Conservation (phyloP, 257 asterid genomes). For the Phtheirospermum japonicum region DNA sequence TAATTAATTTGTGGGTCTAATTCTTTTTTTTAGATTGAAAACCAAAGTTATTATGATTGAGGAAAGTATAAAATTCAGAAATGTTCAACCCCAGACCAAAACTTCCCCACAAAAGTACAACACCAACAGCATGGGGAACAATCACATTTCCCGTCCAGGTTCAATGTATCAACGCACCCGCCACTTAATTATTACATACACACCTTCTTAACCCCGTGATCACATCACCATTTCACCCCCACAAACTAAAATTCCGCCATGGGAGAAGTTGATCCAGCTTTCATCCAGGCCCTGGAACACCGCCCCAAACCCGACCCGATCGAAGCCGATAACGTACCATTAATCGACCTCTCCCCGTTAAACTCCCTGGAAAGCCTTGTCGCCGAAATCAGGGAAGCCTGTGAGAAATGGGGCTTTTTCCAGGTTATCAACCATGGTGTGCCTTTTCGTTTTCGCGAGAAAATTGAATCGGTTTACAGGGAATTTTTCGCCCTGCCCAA, state of each 20-base stretch:
- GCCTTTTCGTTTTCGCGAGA: constrained; percentile 24
- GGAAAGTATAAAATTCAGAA: no score
- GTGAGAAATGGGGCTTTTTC: constrained; percentile 59
- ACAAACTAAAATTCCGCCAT: no score
- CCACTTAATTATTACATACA: neutral
- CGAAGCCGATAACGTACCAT: constrained; percentile 40
- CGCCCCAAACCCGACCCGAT: constrained; percentile 39
- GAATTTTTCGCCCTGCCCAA: constrained; percentile 36
- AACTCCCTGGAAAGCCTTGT: constrained; percentile 22
- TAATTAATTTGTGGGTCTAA: no score
- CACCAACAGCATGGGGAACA: no score
- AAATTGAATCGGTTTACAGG: constrained; percentile 26
- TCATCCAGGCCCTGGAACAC: constrained; percentile 54
- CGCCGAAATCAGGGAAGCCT: constrained; percentile 41
- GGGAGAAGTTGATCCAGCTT: constrained; percentile 58
- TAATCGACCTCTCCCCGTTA: constrained; percentile 44
- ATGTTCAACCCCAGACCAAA: no score
- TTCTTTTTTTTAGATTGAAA: no score
- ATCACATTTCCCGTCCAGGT: constrained; percentile 31
- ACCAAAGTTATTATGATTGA: no score
- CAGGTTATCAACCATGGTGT: constrained; percentile 58
- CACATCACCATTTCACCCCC: no score
- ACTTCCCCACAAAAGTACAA: no score
- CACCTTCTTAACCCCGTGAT: neutral
- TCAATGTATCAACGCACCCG: constrained; percentile 29